Base-by-base conservation (phyloP, 139 green algal species). In the Tetradesmus lagerheimii region DNA sequence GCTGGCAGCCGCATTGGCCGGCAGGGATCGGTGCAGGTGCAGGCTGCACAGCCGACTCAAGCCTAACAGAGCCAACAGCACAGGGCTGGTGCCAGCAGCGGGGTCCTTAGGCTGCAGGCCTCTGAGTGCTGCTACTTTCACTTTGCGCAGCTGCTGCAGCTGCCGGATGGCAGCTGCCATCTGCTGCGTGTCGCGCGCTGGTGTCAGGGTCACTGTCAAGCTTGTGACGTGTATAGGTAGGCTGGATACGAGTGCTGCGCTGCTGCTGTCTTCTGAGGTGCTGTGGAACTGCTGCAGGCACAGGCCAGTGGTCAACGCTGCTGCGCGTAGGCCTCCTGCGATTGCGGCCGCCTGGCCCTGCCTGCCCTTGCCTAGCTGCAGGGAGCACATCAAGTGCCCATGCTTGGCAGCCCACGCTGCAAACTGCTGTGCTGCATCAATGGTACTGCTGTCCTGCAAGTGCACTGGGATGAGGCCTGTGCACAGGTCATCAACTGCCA, bases 221-320 rank as follows among this genome's bases (percentile, higher is more conserved):
- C 57, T 71, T 31, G 57, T 71, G 3, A 71, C 20, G 20, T 71
- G 57, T 8, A 23, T 23, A 31, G 57, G 57, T 5, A 71, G 57
- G 2, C n/a, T 2, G 20, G 57, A 71, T 6, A 71, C 2, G 25
- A 71, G 23, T 71, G 57, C 20, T 31, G 57, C 20, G 75, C 75
- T 39, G 75, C 35, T 81, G 29, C 4, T 39, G n/a, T 39, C 75
- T 45, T 81, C 35, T 27, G 20, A 29, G 75, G 35, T 41, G 35
- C 35, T 81, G 75, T 81, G n/a, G 16, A 81, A 41, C n/a, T 81
- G 75, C 75, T 81, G 75, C 75, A 47, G 75, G 75, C 75, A 81
- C 75, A 81, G 75, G 29, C 16, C 11, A 9, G 4, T 81, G 75
- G 35, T 16, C 25, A 14, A 20, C 25, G 50, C 50, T 71, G 57